A percentile compares a stretch with the other conserved stretches of the same genome.
These are phyloP conservation scores for Ogataea dorogensis DNA, from an alignment of 805 yeast species.

Conservation along the genomic window DNA sequence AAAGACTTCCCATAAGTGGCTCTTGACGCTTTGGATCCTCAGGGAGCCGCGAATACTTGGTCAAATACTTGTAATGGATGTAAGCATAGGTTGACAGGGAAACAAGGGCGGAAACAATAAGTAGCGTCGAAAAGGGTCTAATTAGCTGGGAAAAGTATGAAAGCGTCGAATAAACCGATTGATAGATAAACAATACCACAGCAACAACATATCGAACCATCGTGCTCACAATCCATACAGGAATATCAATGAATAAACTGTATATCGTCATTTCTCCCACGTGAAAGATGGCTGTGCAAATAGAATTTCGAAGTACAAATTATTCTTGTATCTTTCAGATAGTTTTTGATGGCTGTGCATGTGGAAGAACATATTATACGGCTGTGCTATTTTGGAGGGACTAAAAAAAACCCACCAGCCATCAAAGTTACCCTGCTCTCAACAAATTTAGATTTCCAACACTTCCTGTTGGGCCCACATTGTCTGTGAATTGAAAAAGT, in stretches of 20 bases:
- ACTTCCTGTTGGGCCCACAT: slow-evolving; percentile 12
- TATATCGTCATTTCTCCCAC: too few species aligned
- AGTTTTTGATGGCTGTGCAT: too few species aligned
- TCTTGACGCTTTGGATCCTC: slow-evolving; percentile 43
- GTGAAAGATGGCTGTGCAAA: background rate
- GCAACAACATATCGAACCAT: slow-evolving; percentile 16
- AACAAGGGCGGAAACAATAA: slow-evolving; percentile 33
- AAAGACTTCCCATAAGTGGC: slow-evolving; percentile 46
- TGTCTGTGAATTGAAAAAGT: slow-evolving; percentile 7
- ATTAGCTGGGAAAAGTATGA: slow-evolving; percentile 50
- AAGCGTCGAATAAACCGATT: slow-evolving; percentile 29
- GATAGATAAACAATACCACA: slow-evolving; percentile 21
- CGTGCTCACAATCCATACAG: slow-evolving; percentile 23
- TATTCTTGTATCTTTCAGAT: too few species aligned
- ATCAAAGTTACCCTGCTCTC: slow-evolving; percentile 13
- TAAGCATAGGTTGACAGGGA: slow-evolving; percentile 42
- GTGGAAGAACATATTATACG: background rate
- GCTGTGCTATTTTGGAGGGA: background rate
- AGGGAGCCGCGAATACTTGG: slow-evolving; percentile 58
- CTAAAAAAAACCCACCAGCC: too few species aligned
- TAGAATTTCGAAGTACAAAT: too few species aligned
- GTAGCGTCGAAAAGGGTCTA: slow-evolving; percentile 47
- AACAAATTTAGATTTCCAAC: slow-evolving; percentile 13
- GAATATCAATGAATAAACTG: too few species aligned
- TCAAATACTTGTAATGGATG: slow-evolving; percentile 61